phyloP scores from a whole-genome alignment of 2,329 filamentous ascomycete species.

The Alternaria hordeiaustralica region DNA sequence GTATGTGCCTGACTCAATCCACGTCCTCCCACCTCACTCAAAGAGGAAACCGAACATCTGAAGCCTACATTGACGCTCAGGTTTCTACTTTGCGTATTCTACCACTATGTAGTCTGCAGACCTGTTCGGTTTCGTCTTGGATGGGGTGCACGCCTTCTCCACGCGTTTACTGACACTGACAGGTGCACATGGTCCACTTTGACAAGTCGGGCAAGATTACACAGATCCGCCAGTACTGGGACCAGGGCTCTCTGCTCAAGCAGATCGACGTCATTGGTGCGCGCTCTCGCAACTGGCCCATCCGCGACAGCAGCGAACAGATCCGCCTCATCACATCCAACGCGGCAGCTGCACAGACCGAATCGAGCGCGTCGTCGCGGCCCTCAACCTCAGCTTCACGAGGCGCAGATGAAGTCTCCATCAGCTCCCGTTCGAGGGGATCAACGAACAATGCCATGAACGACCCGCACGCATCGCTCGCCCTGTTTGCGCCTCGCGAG shows the following conservation, averaged over 20 bases:
- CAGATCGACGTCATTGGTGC: slow-evolving; percentile 92
- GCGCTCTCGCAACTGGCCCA: slow-evolving; percentile 92
- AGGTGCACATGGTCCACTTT: slow-evolving; percentile 82
- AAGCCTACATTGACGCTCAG: not conserved
- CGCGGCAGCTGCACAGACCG: slow-evolving; percentile 50
- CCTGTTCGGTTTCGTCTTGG: not conserved
- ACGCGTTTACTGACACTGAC: slow-evolving; percentile 15
- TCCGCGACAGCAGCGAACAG: slow-evolving; percentile 86
- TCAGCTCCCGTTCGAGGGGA: slow-evolving; percentile 49
- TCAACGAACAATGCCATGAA: slow-evolving; percentile 48
- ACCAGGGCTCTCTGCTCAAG: slow-evolving; percentile 91
- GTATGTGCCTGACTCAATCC: slow-evolving; percentile 57
- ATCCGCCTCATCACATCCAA: slow-evolving; percentile 73
- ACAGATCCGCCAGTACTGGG: slow-evolving; percentile 91
- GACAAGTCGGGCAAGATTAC: slow-evolving; percentile 77
- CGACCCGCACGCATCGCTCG: slow-evolving; percentile 69
- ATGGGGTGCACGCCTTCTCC: too few species aligned
- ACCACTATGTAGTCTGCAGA: not conserved
- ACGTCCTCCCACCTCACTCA: not conserved
- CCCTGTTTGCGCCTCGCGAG: slow-evolving; percentile 76
- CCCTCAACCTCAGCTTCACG: slow-evolving; percentile 43
- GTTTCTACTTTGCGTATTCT: not conserved
- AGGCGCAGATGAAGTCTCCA: slow-evolving; percentile 40
- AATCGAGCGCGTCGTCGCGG: slow-evolving; percentile 39
- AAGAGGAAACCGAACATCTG: not conserved